Percentiles rank a stretch among this genome's conserved stretches.
Evolutionary conservation across 345 rosid genomes (phyloP).

Genomic region (Mallotus nudiflorus): DNA sequence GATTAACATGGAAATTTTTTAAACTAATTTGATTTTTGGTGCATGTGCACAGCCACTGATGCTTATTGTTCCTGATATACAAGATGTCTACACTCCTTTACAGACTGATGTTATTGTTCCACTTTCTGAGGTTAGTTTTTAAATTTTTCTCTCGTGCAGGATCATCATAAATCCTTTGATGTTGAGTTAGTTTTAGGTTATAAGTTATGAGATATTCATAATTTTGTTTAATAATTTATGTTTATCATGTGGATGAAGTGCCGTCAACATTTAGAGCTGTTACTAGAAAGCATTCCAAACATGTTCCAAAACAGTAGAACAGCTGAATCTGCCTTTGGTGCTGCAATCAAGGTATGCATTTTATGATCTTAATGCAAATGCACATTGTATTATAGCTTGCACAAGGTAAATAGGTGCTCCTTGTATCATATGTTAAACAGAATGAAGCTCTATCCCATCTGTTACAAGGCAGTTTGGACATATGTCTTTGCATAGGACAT

Average conservation of each 20-base stretch:
- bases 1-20: not conserved
- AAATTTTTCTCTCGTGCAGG: not conserved
- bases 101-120: slow-evolving; percentile 89
- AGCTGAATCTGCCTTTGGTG: slow-evolving; percentile 98
- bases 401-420: not conserved
- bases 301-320: slow-evolving; percentile 85
- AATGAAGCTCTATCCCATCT: not conserved
- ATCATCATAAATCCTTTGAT: not conserved
- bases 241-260: slow-evolving; percentile 53
- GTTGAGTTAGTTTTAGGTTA: not conserved
- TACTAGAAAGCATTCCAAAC: slow-evolving; percentile 91
- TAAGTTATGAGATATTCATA: not conserved
- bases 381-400: not conserved
- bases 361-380: not conserved
- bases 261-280: slow-evolving; percentile 88
- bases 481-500: no score
- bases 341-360: slow-evolving; percentile 81
- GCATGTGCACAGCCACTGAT: slow-evolving; percentile 77
- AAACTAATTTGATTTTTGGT: slow-evolving; percentile 5
- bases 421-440: not conserved
- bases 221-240: not conserved
- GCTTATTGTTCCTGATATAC: slow-evolving; percentile 96
- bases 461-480: not conserved
- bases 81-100: slow-evolving; percentile 97
- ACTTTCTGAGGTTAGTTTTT: slow-evolving; percentile 74